Percentiles rank a stretch among this genome's conserved stretches.
Conservation (phyloP, 805 yeast genomes). For the Alloascoidea hylecoeti region DNA sequence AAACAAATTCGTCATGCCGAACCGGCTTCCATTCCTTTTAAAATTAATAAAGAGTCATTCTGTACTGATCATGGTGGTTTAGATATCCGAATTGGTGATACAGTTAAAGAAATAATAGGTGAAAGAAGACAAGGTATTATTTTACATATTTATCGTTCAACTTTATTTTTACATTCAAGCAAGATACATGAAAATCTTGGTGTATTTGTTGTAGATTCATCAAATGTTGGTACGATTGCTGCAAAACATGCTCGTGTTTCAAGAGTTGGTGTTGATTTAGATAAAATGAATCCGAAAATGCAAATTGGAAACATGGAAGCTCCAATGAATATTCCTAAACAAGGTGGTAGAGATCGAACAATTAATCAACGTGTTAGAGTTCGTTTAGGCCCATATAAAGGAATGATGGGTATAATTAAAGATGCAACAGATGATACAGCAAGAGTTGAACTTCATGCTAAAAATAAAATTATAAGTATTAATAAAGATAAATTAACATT, state of each 20-base stretch:
- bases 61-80: conserved; percentile 81
- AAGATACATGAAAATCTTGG: conserved; percentile 78
- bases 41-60: conserved; percentile 63
- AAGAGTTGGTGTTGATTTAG: conserved; percentile 49
- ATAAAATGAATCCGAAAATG: conserved; percentile 75
- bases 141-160: conserved; percentile 71
- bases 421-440: conserved; percentile 90
- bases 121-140: conserved; percentile 84
- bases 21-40: conserved; percentile 74
- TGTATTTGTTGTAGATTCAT: conserved; percentile 68
- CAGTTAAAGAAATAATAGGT: conserved; percentile 70
- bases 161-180: conserved; percentile 69
- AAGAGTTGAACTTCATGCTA: conserved; percentile 87
- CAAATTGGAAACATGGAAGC: conserved; percentile 19
- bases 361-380: conserved; percentile 77
- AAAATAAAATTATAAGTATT: conserved; percentile 76
- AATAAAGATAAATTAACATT: conserved; percentile 70
- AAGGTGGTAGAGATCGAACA: conserved; percentile 70
- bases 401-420: conserved; percentile 82
- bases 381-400: conserved; percentile 81
- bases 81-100: conserved; percentile 81
- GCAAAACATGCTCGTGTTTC: conserved; percentile 63
- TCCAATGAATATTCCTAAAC: conserved; percentile 28
- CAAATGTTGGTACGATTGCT: conserved; percentile 70
- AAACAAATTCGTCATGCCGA: conserved; percentile 61